These are phyloP conservation scores for Microthyrium microscopicum DNA, from an alignment of 2,329 filamentous ascomycete species.

Conservation along the genomic window DNA sequence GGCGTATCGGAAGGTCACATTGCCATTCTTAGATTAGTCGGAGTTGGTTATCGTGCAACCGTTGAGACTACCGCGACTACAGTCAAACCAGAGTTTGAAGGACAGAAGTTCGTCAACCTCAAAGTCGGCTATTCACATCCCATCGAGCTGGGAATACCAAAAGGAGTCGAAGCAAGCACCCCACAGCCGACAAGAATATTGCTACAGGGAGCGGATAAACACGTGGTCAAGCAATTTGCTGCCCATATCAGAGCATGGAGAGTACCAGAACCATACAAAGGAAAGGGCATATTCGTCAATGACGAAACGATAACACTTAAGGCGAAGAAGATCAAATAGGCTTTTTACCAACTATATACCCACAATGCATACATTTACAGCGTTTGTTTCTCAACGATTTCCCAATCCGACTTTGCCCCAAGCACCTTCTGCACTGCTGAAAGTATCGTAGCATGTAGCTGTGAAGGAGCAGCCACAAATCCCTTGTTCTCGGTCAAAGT, in stretches of 20 bases:
- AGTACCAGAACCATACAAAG: conserved; percentile 92
- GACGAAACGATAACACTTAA: conserved; percentile 96
- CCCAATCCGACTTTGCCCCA: conserved; percentile 22
- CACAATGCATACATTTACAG: too few species aligned
- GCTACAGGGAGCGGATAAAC: conserved; percentile 73
- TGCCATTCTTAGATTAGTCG: conserved; percentile 79
- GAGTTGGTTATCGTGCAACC: conserved; percentile 85
- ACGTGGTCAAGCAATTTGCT: conserved; percentile 79
- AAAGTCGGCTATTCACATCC: conserved; percentile 97
- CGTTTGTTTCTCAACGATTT: neutral
- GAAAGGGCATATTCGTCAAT: conserved; percentile 97
- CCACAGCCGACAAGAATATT: conserved; percentile 85
- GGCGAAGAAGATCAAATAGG: conserved; percentile 56
- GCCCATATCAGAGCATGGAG: conserved; percentile 80
- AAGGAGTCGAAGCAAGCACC: conserved; percentile 69
- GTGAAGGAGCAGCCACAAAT: conserved; percentile 70
- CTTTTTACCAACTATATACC: too few species aligned
- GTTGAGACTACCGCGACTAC: conserved; percentile 63
- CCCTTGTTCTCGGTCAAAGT: conserved; percentile 86
- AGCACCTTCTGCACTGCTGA: conserved; percentile 70
- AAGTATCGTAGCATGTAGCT: conserved; percentile 60
- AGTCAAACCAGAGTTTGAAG: conserved; percentile 49
- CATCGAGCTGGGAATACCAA: conserved; percentile 72
- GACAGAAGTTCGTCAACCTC: conserved; percentile 76
- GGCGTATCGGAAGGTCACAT: conserved; percentile 95